Evolutionary conservation across 2,329 filamentous ascomycete genomes (phyloP).

Genomic region (Cladophialophora chaetospira): DNA sequence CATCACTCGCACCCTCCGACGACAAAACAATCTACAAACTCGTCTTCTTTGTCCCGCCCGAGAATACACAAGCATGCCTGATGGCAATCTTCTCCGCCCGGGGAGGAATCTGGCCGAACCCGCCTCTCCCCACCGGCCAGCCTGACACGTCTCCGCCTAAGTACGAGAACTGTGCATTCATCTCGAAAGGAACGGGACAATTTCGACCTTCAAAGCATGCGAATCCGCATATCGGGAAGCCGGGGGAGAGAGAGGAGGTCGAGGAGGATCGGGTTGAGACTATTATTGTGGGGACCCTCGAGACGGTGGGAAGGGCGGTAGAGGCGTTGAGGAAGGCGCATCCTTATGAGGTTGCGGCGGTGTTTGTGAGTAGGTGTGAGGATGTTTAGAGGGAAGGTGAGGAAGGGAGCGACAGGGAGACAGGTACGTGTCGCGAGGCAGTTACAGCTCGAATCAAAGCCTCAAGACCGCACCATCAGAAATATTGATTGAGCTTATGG

Average conservation of each 20-base stretch:
- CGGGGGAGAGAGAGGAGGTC: constrained; percentile 43
- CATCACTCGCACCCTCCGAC: no score
- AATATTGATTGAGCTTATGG: no score
- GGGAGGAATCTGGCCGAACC: constrained; percentile 43
- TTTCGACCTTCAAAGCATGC: constrained; percentile 45
- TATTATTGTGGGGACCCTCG: constrained; percentile 44
- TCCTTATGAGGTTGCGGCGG: constrained; percentile 50
- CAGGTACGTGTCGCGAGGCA: no score
- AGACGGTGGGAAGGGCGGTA: constrained; percentile 44
- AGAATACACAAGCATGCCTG: constrained; percentile 44
- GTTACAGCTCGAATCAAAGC: no score
- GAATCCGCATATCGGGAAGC: constrained; percentile 44
- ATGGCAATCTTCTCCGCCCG: constrained; percentile 46
- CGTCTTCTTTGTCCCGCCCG: constrained; percentile 46
- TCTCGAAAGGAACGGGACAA: constrained; percentile 44
- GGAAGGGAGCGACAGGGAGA: no score
- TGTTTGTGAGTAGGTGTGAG: constrained; percentile 49
- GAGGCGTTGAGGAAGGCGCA: constrained; percentile 45
- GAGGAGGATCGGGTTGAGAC: constrained; percentile 49
- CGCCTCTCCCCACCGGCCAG: constrained; percentile 28
- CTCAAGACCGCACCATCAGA: no score
- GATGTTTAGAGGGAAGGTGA: no score
- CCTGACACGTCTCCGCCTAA: constrained; percentile 30
- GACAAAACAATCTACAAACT: constrained; percentile 40
- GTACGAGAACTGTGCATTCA: constrained; percentile 46